These are phyloP conservation scores for Ganoderma multipileum DNA, from an alignment of 1,284 basidiomycete species.

Conservation along the genomic window DNA sequence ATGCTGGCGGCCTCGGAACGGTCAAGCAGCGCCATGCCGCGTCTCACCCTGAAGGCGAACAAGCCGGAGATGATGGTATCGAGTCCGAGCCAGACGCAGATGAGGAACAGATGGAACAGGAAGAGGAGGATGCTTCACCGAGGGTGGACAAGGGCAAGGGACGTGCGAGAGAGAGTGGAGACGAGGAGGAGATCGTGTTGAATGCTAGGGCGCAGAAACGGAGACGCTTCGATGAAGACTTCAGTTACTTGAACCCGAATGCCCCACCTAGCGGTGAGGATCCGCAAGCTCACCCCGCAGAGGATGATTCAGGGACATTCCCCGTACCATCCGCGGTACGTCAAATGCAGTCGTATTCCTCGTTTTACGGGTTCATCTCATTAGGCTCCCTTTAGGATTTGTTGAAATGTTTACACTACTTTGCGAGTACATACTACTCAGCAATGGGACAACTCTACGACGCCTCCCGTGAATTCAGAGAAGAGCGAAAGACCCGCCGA, in stretches of 20 bases:
- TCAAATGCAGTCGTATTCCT: conserved; percentile 11
- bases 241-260: conserved; percentile 42
- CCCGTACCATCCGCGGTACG: conserved; percentile 57
- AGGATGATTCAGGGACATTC: conserved; percentile 17
- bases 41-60: conserved; percentile 9
- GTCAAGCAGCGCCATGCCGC: conserved; percentile 36
- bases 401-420: conserved; percentile 73
- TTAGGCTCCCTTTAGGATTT: conserved; percentile 57
- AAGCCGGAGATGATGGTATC: conserved; percentile 24
- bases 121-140: conserved; percentile 6
- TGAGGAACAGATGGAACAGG: conserved; percentile 18
- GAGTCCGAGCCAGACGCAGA: conserved; percentile 31
- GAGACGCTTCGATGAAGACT: conserved; percentile 47
- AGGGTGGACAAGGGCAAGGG: conserved; percentile 39
- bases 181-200: conserved; percentile 16
- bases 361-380: not conserved
- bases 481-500: conserved; percentile 44
- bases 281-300: conserved; percentile 2
- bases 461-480: conserved; percentile 52
- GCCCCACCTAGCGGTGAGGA: conserved; percentile 9
- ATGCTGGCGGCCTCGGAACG: conserved; percentile 41
- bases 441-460: conserved; percentile 65
- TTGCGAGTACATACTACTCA: conserved; percentile 67
- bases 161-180: conserved; percentile 29
- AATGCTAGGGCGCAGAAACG: conserved; percentile 45